A percentile compares a stretch with the other conserved stretches of the same genome.
Evolutionary conservation across 148 eudicot species (phyloP).

Genomic region (Camellia granthamiana): DNA sequence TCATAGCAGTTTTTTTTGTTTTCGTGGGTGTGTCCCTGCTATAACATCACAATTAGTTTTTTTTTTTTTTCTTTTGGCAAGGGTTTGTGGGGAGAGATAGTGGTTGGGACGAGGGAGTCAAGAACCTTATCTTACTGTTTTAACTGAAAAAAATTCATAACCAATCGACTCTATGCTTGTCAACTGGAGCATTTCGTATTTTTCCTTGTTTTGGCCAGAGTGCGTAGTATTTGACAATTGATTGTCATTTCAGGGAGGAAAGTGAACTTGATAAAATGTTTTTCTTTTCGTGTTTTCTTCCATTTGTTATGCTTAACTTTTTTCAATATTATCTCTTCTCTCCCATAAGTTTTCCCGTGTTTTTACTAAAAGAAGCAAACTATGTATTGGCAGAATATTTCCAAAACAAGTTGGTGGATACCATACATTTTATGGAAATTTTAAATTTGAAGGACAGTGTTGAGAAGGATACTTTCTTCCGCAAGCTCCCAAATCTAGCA

Average conservation of each 20-base stretch:
- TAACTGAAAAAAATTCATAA: not conserved
- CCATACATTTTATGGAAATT: slow-evolving; percentile 97
- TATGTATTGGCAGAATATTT: slow-evolving; percentile 69
- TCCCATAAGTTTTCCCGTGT: not conserved
- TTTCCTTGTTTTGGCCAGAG: not conserved
- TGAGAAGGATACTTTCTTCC: slow-evolving; percentile 94
- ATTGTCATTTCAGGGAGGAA: not conserved
- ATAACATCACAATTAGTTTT: not conserved
- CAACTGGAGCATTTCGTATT: not conserved
- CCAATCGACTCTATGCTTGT: not conserved
- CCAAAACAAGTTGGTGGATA: slow-evolving; percentile 95
- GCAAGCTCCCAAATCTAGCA: slow-evolving; percentile 86
- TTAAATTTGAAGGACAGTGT: slow-evolving; percentile 95
- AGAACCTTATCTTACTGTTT: too few species aligned
- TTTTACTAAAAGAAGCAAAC: slow-evolving; percentile 17
- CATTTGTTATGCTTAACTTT: not conserved
- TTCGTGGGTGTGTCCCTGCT: not conserved
- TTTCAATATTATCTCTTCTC: slow-evolving; percentile 1
- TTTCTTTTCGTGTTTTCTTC: not conserved
- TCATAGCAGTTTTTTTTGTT: not conserved
- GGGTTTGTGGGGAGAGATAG: not conserved
- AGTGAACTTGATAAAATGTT: not conserved
- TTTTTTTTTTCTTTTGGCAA: not conserved
- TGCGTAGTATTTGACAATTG: not conserved
- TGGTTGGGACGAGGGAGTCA: too few species aligned